Percentiles rank a stretch among this genome's conserved stretches.
Evolutionary conservation across 2,329 filamentous ascomycete species (phyloP).

Genomic region (Fusarium decemcellulare): DNA sequence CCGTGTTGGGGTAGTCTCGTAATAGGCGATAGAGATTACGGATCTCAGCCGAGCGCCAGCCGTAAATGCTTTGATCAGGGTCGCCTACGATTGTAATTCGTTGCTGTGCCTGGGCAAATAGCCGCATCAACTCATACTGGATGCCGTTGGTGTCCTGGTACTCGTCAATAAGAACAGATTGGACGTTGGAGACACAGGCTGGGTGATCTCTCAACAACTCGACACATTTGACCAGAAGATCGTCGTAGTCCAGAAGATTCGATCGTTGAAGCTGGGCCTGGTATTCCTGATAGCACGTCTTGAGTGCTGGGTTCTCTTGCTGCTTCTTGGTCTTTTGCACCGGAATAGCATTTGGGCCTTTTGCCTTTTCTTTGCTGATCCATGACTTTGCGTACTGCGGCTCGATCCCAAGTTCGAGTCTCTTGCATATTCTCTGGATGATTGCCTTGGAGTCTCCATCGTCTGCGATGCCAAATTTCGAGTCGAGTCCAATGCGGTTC

Average conservation of each 20-base stretch:
- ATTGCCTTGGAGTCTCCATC: conserved; percentile 84
- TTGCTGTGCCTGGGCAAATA: conserved; percentile 80
- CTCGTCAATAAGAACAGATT: conserved; percentile 94
- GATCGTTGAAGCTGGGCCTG: conserved; percentile 80
- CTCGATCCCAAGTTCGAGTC: conserved; percentile 77
- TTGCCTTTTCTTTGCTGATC: conserved; percentile 79
- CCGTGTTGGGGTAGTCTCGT: conserved; percentile 80
- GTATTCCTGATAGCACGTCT: conserved; percentile 80
- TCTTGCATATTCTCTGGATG: conserved; percentile 85
- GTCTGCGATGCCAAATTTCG: conserved; percentile 93
- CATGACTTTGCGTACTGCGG: conserved; percentile 78
- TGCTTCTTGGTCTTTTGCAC: conserved; percentile 53
- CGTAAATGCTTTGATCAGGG: conserved; percentile 98
- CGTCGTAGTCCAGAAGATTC: conserved; percentile 94
- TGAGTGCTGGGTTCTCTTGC: conserved; percentile 70
- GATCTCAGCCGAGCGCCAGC: conserved; percentile 93
- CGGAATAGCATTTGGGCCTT: conserved; percentile 63
- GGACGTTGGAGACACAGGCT: conserved; percentile 88
- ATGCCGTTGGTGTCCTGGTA: conserved; percentile 98
- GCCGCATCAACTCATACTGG: conserved; percentile 93
- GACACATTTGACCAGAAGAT: conserved; percentile 87
- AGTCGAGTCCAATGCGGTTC: conserved; percentile 83
- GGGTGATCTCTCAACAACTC: conserved; percentile 82
- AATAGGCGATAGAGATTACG: conserved; percentile 88
- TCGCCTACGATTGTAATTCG: conserved; percentile 97